Evolutionary conservation across 2,329 filamentous ascomycete genomes (phyloP), one percentile per base, ranked within the genome.

Genomic region (Neonectria ditissima): DNA sequence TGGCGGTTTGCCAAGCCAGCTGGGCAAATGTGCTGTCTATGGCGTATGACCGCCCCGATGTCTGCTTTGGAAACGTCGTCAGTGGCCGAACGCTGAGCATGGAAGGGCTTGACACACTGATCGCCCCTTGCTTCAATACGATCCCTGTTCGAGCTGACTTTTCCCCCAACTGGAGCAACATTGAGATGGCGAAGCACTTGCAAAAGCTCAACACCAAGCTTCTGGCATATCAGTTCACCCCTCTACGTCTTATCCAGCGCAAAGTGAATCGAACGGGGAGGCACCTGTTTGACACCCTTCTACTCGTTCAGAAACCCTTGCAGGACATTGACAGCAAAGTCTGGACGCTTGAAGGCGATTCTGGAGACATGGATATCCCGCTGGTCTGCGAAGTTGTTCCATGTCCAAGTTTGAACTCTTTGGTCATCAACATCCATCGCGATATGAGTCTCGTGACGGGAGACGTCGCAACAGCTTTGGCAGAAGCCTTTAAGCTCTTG

Each of bases 111-210:
- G 89, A 94, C 39, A 82, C 84, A 4, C 85, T 97, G 6, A 87
- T 97, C n/a, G 93, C 92, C 0, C 94, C 94, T 0, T 97, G 93
- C 75, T 97, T 97, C 82, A 97, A 97, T 74, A 97, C 94, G 0
- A 79, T 97, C 13, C 93, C 94, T 0, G 74, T 94, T 2, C 86
- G 93, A 26, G 79, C 88, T 16, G 79, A 87, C 32, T 65, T 92
- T 10, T 78, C 82, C 1, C 74, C 74, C 3, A 75, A 75, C 2
- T 80, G 76, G 1, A 84, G 83, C 16, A 89, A 89, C 60, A 70
- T 82, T 0, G 84, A 89, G 5, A 74, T 94, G 11, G 79, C 91
- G 26, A 86, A 85, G 60, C 75, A 80, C 2, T 82, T 93, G 2
- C 90, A 94, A 55, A 77, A 78, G 0, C 75, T 87, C 26, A 94